Evolutionary conservation across 768 basidiomycete genomes (phyloP).

Genomic region (Suillus sp.): DNA sequence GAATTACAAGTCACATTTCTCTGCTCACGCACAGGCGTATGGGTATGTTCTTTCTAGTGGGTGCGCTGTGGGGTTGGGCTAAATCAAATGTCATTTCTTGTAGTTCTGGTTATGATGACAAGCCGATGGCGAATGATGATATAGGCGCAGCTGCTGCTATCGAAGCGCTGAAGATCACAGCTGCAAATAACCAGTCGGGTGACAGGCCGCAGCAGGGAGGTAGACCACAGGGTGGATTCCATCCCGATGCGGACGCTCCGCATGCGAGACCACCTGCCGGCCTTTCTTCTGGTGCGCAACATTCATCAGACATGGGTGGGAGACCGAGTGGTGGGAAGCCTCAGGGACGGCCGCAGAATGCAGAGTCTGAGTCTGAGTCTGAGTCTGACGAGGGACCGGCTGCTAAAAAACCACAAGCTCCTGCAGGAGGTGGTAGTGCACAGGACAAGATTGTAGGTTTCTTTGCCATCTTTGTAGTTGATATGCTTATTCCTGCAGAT

Average conservation of each 20-base stretch:
- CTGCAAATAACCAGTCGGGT: conserved; percentile 12
- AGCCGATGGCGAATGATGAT: conserved; percentile 29
- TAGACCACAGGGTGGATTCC: conserved; percentile 9
- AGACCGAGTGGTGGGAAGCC: conserved; percentile 11
- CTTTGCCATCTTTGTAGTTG: not conserved
- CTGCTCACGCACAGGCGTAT: conserved; percentile 35
- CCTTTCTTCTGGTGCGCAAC: conserved; percentile 21
- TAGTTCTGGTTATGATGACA: conserved; percentile 5
- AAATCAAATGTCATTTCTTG: not conserved
- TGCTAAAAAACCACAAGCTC: conserved; percentile 11
- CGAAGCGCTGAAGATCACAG: conserved; percentile 34
- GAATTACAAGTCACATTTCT: conserved; percentile 22
- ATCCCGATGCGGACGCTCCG: not conserved
- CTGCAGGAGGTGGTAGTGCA: conserved; percentile 20
- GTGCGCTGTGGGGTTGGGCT: not conserved
- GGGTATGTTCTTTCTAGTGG: conserved; percentile 23
- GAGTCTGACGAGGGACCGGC: conserved; percentile 17
- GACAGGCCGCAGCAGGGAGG: conserved; percentile 3
- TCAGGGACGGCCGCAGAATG: not conserved
- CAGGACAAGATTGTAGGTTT: conserved; percentile 34
- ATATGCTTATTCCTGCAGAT: conserved; percentile 20
- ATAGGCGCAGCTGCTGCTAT: conserved; percentile 35
- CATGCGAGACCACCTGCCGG: conserved; percentile 10
- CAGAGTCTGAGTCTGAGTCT: not conserved
- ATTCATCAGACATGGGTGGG: not conserved